These are phyloP conservation scores for Brassica hybrid DNA, from an alignment of 441 rosid genomes.

Conservation along the genomic window DNA sequence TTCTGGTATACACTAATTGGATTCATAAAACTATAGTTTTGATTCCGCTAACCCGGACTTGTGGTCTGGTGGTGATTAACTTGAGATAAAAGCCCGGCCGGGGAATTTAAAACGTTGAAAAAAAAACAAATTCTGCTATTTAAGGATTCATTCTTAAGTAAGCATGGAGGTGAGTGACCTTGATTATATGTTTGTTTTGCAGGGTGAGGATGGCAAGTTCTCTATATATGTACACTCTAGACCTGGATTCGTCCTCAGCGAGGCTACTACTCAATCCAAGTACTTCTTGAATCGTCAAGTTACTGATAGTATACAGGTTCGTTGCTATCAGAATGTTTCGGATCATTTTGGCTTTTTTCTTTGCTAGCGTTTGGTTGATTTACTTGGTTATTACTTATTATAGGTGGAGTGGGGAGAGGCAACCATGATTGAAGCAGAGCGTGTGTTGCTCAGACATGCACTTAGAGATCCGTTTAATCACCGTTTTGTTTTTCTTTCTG, in stretches of 20 bases:
- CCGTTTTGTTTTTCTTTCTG: slow-evolving; percentile 94
- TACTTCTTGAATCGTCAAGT: slow-evolving; percentile 82
- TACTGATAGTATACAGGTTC: slow-evolving; percentile 88
- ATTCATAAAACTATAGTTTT: background rate
- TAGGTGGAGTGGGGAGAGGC: slow-evolving; percentile 99
- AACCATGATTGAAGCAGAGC: slow-evolving; percentile 95
- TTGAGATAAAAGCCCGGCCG: no score
- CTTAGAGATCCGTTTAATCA: slow-evolving; percentile 72
- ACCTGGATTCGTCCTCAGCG: slow-evolving; percentile 86
- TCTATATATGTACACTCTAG: slow-evolving; percentile 91
- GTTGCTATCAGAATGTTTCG: slow-evolving; percentile 16
- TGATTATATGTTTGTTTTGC: slow-evolving; percentile 32
- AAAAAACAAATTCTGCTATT: background rate
- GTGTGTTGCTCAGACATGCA: slow-evolving; percentile 90
- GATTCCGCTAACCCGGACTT: background rate
- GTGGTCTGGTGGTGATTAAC: no score
- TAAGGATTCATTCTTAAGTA: background rate
- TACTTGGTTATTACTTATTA: slow-evolving; percentile 16
- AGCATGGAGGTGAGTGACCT: background rate
- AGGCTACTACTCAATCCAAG: slow-evolving; percentile 80
- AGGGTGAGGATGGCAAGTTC: slow-evolving; percentile 81
- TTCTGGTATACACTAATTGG: slow-evolving; percentile 52
- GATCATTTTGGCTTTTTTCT: background rate
- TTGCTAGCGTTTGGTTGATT: background rate
- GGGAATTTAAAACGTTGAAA: no score